Evolutionary conservation across 495 filamentous ascomycete species (phyloP).

Genomic region (Cenococcum geophilum): DNA sequence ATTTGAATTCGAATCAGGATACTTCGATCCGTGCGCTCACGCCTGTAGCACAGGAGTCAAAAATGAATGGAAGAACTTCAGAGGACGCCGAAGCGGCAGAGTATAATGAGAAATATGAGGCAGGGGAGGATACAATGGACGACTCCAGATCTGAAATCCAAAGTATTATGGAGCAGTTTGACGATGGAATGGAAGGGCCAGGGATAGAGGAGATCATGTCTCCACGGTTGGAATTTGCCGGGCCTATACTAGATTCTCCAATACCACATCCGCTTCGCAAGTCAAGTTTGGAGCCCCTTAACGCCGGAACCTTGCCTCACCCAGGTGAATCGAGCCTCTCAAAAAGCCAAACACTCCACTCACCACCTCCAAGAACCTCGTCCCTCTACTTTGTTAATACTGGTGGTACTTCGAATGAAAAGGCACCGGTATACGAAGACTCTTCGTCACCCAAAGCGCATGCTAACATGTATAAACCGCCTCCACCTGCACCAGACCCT

Average conservation of each 20-base stretch:
- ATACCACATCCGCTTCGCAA: constrained; percentile 71
- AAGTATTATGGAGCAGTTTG: constrained; percentile 80
- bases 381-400: constrained; percentile 27
- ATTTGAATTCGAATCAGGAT: constrained; percentile 53
- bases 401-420: constrained; percentile 38
- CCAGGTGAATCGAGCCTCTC: constrained; percentile 6
- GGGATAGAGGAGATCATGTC: constrained; percentile 75
- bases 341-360: constrained; percentile 20
- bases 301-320: constrained; percentile 33
- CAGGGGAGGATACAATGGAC: constrained; percentile 50
- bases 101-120: constrained; percentile 47
- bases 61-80: constrained; percentile 23
- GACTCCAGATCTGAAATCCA: constrained; percentile 82
- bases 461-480: constrained; percentile 58
- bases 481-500: constrained; percentile 78
- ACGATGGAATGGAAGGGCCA: constrained; percentile 55
- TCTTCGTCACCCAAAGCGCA: constrained; percentile 47
- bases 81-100: constrained; percentile 30
- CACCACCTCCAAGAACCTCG: constrained; percentile 32
- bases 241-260: constrained; percentile 57
- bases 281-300: constrained; percentile 72
- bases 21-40: constrained; percentile 45
- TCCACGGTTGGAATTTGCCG: constrained; percentile 65
- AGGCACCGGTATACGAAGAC: constrained; percentile 31
- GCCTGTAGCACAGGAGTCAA: constrained; percentile 36